Evolutionary conservation across 2,329 filamentous ascomycete species (phyloP).

Genomic region (Monosporascus sp.): DNA sequence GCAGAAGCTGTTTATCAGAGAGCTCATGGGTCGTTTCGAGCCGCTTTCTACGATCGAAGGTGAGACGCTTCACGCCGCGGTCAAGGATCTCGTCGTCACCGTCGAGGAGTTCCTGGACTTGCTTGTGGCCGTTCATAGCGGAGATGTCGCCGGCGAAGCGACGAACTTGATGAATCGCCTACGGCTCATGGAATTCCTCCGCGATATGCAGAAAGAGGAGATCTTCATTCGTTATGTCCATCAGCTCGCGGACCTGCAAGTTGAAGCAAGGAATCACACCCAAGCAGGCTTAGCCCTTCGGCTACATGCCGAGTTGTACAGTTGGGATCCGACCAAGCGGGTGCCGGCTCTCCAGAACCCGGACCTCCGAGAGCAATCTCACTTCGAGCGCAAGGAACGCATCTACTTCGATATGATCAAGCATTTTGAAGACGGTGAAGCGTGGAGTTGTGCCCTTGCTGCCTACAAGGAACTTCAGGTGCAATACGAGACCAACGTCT

Average conservation of each 20-base stretch:
- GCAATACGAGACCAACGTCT: slow-evolving; percentile 87
- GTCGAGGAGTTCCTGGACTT: slow-evolving; percentile 89
- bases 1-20: slow-evolving; percentile 87
- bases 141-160: slow-evolving; percentile 66
- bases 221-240: slow-evolving; percentile 96
- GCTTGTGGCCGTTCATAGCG: slow-evolving; percentile 81
- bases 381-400: slow-evolving; percentile 88
- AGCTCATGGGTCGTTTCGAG: slow-evolving; percentile 77
- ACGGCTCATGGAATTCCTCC: slow-evolving; percentile 90
- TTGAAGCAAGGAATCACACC: slow-evolving; percentile 68
- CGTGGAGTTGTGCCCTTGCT: slow-evolving; percentile 81
- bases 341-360: slow-evolving; percentile 67
- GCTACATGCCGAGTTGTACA: slow-evolving; percentile 86
- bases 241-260: slow-evolving; percentile 76
- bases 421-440: slow-evolving; percentile 88
- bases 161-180: slow-evolving; percentile 83
- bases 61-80: slow-evolving; percentile 68
- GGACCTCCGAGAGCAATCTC: slow-evolving; percentile 72
- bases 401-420: slow-evolving; percentile 95
- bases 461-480: slow-evolving; percentile 85
- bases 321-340: slow-evolving; percentile 73
- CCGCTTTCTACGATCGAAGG: slow-evolving; percentile 60
- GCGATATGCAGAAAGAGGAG: slow-evolving; percentile 94
- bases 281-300: slow-evolving; percentile 86
- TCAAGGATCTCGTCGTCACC: slow-evolving; percentile 75